Conservation (phyloP, 805 yeast species). For the Hanseniaspora nectarophila region DNA sequence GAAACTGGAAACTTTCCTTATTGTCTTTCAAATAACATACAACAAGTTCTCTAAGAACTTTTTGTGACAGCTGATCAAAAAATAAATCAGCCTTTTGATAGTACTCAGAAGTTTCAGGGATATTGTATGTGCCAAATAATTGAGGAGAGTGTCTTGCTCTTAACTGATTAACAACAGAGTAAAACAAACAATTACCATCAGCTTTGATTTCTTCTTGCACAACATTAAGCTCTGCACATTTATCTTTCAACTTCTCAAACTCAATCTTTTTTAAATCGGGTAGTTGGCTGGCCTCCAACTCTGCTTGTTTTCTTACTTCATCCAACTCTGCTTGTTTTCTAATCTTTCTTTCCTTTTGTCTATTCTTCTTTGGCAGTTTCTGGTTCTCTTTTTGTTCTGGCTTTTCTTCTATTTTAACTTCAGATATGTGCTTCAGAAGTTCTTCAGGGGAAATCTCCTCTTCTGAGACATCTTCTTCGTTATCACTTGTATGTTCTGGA, state of each 20-base stretch:
- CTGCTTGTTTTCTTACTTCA: conserved; percentile 53
- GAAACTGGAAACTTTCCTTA: conserved; percentile 66
- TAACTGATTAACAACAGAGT: conserved; percentile 73
- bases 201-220: conserved; percentile 61
- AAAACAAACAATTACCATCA: conserved; percentile 90
- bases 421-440: conserved; percentile 7
- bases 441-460: conserved; percentile 18
- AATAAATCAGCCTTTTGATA: background rate
- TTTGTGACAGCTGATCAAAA: conserved; percentile 16
- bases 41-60: conserved; percentile 51
- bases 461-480: conserved; percentile 34
- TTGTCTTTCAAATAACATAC: conserved; percentile 54
- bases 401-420: conserved; percentile 9
- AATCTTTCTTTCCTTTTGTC: conserved; percentile 76
- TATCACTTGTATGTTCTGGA: conserved; percentile 23
- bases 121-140: conserved; percentile 27
- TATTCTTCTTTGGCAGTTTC: conserved; percentile 36
- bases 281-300: conserved; percentile 49
- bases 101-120: conserved; percentile 4
- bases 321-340: conserved; percentile 60
- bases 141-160: conserved; percentile 35
- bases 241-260: conserved; percentile 46
- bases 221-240: conserved; percentile 41
- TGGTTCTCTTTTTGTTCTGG: conserved; percentile 29
- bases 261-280: conserved; percentile 67